Percentiles rank a stretch among this genome's conserved stretches.
Evolutionary conservation across 2,329 filamentous ascomycete species (phyloP).

Genomic region (Intubia oerlemansii): DNA sequence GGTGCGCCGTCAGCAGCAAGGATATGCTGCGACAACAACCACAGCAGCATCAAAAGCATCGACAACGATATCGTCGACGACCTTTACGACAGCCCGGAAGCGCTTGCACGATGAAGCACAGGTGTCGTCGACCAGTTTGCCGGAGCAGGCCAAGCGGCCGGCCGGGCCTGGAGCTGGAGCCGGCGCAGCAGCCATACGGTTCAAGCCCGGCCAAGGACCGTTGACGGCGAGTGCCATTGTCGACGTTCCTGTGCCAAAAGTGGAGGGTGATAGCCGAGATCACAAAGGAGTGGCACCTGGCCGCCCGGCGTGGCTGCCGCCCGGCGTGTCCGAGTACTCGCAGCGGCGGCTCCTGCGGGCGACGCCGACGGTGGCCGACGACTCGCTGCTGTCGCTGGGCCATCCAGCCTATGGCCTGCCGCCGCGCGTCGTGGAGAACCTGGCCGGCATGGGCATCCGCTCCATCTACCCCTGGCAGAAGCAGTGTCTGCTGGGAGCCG

Average conservation of each 20-base stretch:
- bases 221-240: constrained; percentile 1
- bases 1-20: constrained; percentile 2
- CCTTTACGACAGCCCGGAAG: too few relatives aligned
- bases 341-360: constrained; percentile 29
- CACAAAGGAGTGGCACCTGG: too few relatives aligned
- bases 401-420: constrained; percentile 45
- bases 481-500: constrained; percentile 45
- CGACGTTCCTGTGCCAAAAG: background rate
- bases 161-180: too few relatives aligned
- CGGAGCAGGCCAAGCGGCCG: too few relatives aligned
- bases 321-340: constrained; percentile 27
- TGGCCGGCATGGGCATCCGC: constrained; percentile 43
- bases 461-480: constrained; percentile 67
- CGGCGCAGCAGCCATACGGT: too few relatives aligned
- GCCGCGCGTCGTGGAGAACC: constrained; percentile 36
- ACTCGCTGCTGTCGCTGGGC: constrained; percentile 37
- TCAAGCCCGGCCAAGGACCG: too few relatives aligned
- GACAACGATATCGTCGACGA: too few relatives aligned
- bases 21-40: too few relatives aligned
- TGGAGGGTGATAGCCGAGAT: background rate
- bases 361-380: constrained; percentile 28
- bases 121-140: too few relatives aligned
- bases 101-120: too few relatives aligned
- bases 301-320: constrained; percentile 18
- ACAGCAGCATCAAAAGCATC: too few relatives aligned